Percentiles rank a stretch among this genome's conserved stretches.
phyloP scores from a whole-genome alignment of 768 basidiomycete genomes.

The Psilocybe sp. region DNA sequence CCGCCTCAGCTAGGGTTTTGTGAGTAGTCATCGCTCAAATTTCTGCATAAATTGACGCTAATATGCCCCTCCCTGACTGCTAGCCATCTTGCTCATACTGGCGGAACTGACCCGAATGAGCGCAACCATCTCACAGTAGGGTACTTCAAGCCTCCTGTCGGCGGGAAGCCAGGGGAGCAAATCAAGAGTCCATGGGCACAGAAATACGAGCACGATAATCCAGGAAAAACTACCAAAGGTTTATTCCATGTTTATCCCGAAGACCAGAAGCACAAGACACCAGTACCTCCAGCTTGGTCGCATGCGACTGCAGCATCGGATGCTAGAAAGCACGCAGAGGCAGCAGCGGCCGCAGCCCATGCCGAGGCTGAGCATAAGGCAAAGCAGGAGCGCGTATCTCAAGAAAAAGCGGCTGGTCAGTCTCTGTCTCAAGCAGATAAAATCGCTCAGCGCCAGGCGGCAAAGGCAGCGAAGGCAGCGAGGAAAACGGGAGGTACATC shows the following conservation, averaged over 20 bases:
- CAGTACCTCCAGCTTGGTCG: background rate
- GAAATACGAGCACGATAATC: background rate
- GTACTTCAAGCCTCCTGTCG: background rate
- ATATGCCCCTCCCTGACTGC: too few relatives aligned
- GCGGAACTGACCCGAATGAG: conserved; percentile 3
- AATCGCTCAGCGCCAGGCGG: conserved; percentile 1
- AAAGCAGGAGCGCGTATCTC: background rate
- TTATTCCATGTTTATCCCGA: conserved; percentile 3
- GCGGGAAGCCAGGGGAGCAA: conserved; percentile 2
- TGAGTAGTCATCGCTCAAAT: background rate
- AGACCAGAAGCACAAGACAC: background rate
- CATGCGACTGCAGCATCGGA: background rate
- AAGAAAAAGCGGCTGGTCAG: background rate
- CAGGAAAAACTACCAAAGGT: background rate
- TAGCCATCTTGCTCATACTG: conserved; percentile 2
- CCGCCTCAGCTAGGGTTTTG: conserved; percentile 2
- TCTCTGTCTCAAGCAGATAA: background rate
- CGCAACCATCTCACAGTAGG: conserved; percentile 2
- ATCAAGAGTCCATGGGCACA: conserved; percentile 5
- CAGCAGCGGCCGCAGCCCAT: background rate
- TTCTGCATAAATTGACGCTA: background rate
- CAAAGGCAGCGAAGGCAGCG: conserved; percentile 1
- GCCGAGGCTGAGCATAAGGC: background rate
- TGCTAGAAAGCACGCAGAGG: background rate
- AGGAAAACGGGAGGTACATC: background rate